Conservation (phyloP, 345 rosid species). For the Rhizophora apiculata region DNA sequence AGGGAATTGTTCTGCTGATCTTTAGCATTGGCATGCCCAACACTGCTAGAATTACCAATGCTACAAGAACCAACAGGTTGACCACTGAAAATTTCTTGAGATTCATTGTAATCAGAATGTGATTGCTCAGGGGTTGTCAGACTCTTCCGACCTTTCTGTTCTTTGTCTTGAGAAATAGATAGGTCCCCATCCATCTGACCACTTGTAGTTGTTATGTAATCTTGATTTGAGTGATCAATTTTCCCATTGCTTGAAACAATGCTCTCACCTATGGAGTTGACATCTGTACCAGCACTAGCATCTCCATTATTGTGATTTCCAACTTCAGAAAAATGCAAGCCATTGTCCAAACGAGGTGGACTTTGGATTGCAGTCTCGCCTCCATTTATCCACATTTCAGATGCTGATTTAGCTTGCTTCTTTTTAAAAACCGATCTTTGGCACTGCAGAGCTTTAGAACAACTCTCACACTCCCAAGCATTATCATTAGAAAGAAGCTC, state of each 20-base stretch:
- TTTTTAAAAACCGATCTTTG: conserved; percentile 42
- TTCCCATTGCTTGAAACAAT: conserved; percentile 23
- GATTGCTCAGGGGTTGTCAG: conserved; percentile 25
- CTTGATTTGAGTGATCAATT: conserved; percentile 23
- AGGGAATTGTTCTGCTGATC: conserved; percentile 27
- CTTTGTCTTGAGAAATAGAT: conserved; percentile 16
- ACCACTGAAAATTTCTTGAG: conserved; percentile 34
- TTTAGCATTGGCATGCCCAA: conserved; percentile 18
- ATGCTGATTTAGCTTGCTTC: conserved; percentile 32
- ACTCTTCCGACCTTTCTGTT: conserved; percentile 17
- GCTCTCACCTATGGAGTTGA: conserved; percentile 18
- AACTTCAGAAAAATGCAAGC: conserved; percentile 18
- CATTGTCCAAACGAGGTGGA: conserved; percentile 17
- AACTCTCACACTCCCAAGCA: conserved; percentile 96
- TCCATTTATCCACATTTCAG: conserved; percentile 25
- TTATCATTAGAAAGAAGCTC: conserved; percentile 85
- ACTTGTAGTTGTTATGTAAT: conserved; percentile 24
- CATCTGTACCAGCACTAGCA: conserved; percentile 14
- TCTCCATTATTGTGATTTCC: conserved; percentile 32
- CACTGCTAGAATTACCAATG: conserved; percentile 30
- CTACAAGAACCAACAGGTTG: conserved; percentile 31
- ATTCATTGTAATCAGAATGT: conserved; percentile 19
- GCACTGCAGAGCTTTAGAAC: conserved; percentile 50
- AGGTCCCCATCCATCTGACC: conserved; percentile 18
- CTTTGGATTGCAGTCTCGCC: conserved; percentile 23